Evolutionary conservation across 2,329 filamentous ascomycete species (phyloP).

Genomic region (Colletotrichum nymphaeae): DNA sequence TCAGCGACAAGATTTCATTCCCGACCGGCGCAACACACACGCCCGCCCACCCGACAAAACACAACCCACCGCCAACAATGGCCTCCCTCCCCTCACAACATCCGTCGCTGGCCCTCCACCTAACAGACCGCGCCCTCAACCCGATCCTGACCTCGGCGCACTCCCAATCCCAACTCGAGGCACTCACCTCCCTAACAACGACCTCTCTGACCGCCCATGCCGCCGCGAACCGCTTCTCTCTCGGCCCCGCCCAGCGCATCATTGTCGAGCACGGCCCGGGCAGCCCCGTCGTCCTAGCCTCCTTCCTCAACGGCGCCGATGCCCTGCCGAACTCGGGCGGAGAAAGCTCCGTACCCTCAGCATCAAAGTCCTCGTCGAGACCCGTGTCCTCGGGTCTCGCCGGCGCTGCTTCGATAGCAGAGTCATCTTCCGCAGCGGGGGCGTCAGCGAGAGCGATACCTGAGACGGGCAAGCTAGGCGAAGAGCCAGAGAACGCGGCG

Average conservation of each 20-base stretch:
- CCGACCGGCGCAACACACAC: neutral
- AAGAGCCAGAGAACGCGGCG: constrained; percentile 42
- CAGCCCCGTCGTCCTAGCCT: constrained; percentile 56
- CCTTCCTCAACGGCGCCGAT: constrained; percentile 55
- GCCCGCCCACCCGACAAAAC: neutral
- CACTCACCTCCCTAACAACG: constrained; percentile 64
- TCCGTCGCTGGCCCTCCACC: constrained; percentile 65
- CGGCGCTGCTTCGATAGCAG: constrained; percentile 10
- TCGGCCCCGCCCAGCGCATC: constrained; percentile 66
- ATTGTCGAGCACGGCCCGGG: constrained; percentile 66
- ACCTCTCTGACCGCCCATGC: constrained; percentile 65
- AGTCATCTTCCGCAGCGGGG: neutral
- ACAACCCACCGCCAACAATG: constrained; percentile 42
- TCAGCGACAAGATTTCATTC: neutral
- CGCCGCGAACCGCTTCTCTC: constrained; percentile 62
- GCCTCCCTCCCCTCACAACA: constrained; percentile 59
- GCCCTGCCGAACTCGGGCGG: constrained; percentile 23
- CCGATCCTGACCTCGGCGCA: constrained; percentile 67
- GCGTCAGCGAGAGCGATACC: constrained; percentile 1
- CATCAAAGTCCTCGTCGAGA: constrained; percentile 6
- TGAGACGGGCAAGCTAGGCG: constrained; percentile 13
- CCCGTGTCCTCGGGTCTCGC: constrained; percentile 12
- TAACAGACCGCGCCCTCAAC: constrained; percentile 67
- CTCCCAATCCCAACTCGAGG: constrained; percentile 55
- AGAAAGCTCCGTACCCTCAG: constrained; percentile 9